These are phyloP conservation scores for Lasiodiplodia gonubiensis DNA, from an alignment of 2,329 filamentous ascomycete species.

Conservation along the genomic window DNA sequence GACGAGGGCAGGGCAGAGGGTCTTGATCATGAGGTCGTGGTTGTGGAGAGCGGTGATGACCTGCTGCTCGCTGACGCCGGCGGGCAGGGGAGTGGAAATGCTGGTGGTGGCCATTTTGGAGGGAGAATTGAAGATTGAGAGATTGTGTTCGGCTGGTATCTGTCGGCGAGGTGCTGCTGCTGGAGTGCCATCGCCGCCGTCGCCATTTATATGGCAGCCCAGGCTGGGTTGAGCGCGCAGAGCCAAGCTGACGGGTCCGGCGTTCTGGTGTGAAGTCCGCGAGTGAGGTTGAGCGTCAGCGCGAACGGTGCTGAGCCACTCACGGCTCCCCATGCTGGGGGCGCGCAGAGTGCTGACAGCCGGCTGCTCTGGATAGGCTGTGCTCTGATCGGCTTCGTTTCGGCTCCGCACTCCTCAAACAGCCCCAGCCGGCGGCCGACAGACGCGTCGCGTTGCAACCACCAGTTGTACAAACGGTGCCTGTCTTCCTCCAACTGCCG, in stretches of 20 bases:
- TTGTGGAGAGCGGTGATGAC: slow-evolving; percentile 47
- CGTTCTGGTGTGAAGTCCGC: slow-evolving; percentile 12
- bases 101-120: slow-evolving; percentile 45
- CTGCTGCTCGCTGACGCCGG: slow-evolving; percentile 34
- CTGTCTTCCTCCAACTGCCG: neutral
- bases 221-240: neutral
- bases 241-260: slow-evolving; percentile 15
- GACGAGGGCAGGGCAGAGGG: slow-evolving; percentile 44
- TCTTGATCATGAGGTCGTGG: slow-evolving; percentile 49
- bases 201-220: slow-evolving; percentile 15
- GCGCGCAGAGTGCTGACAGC: slow-evolving; percentile 16
- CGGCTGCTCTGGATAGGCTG: neutral
- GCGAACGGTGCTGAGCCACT: slow-evolving; percentile 17
- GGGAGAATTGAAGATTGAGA: neutral
- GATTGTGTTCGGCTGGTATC: neutral
- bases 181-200: neutral
- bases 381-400: slow-evolving; percentile 4
- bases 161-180: neutral
- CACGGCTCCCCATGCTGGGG: slow-evolving; percentile 20
- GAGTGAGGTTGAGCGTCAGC: slow-evolving; percentile 16
- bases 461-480: slow-evolving; percentile 5
- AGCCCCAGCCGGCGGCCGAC: neutral
- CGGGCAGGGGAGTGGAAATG: slow-evolving; percentile 43
- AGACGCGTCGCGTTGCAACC: neutral
- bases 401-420: slow-evolving; percentile 20